phyloP scores from a whole-genome alignment of 257 asterid species.

The Nicotiana knightiana region DNA sequence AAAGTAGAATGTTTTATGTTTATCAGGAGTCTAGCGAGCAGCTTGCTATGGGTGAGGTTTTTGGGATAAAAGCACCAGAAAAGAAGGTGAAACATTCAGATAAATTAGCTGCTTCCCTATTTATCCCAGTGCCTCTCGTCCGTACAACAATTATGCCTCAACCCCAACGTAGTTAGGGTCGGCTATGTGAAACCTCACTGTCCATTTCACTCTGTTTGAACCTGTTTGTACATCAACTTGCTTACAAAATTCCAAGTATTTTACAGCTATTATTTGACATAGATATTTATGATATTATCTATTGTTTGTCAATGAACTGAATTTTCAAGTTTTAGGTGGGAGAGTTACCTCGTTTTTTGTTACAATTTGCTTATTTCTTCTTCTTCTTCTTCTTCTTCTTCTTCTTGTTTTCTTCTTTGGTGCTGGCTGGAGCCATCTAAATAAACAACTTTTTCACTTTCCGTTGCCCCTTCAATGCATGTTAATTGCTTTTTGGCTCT shows the following conservation, averaged over 20 bases:
- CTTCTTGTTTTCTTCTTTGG: not conserved
- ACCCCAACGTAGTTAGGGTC: not conserved
- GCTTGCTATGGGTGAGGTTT: slow-evolving; percentile 94
- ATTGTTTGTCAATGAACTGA: not conserved
- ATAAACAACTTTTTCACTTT: not conserved
- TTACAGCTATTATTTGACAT: not conserved
- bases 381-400: not conserved
- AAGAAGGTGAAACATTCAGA: slow-evolving; percentile 48
- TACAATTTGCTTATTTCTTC: not conserved
- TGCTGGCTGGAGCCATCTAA: not conserved
- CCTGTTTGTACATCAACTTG: not conserved
- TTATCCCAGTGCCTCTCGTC: not conserved
- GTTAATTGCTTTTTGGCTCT: not conserved
- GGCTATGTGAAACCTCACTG: not conserved
- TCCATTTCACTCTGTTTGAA: not conserved
- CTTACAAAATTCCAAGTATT: not conserved
- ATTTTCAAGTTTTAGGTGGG: not conserved
- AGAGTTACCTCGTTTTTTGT: not conserved
- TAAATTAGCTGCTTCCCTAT: slow-evolving; percentile 2
- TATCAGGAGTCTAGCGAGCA: slow-evolving; percentile 87
- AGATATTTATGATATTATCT: not conserved
- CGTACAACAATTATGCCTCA: not conserved
- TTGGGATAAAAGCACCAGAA: slow-evolving; percentile 81
- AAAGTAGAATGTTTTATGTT: slow-evolving; percentile 5
- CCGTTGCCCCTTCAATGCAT: not conserved